These are phyloP conservation scores for Coleophoma cylindrospora DNA, from an alignment of 2,329 filamentous ascomycete species.

Conservation along the genomic window DNA sequence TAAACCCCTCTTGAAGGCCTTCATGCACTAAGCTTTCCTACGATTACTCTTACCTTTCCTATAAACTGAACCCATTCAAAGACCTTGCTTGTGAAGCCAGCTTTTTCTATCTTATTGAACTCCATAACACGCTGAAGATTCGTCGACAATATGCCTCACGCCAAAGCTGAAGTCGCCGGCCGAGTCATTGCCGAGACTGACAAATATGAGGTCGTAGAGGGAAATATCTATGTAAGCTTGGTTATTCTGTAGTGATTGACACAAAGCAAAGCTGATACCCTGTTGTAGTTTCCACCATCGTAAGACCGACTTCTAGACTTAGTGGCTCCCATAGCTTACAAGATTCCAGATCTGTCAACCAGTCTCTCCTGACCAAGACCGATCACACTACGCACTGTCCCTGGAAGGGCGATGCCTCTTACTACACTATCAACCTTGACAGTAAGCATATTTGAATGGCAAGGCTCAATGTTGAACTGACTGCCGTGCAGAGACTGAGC, in stretches of 20 bases:
- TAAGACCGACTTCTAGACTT: slow-evolving; percentile 12
- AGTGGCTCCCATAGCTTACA: slow-evolving; percentile 1
- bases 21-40: too few relatives aligned
- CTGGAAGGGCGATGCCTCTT: slow-evolving; percentile 41
- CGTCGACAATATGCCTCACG: background rate
- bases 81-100: too few relatives aligned
- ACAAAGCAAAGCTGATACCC: too few relatives aligned
- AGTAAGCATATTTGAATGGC: slow-evolving; percentile 13
- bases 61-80: too few relatives aligned
- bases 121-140: background rate
- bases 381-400: slow-evolving; percentile 35
- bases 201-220: slow-evolving; percentile 40
- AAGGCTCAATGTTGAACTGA: background rate
- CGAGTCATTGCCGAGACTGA: slow-evolving; percentile 38
- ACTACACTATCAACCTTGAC: slow-evolving; percentile 40
- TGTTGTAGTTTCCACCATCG: slow-evolving; percentile 28
- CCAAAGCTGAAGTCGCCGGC: slow-evolving; percentile 35
- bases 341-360: slow-evolving; percentile 29
- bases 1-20: too few relatives aligned
- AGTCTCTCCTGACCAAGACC: slow-evolving; percentile 33
- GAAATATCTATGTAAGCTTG: slow-evolving; percentile 39
- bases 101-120: too few relatives aligned
- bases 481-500: slow-evolving; percentile 22
- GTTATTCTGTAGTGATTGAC: too few relatives aligned
- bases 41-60: too few relatives aligned